phyloP scores from a whole-genome alignment of 768 basidiomycete species.

The Agrocybe chaxingu region DNA sequence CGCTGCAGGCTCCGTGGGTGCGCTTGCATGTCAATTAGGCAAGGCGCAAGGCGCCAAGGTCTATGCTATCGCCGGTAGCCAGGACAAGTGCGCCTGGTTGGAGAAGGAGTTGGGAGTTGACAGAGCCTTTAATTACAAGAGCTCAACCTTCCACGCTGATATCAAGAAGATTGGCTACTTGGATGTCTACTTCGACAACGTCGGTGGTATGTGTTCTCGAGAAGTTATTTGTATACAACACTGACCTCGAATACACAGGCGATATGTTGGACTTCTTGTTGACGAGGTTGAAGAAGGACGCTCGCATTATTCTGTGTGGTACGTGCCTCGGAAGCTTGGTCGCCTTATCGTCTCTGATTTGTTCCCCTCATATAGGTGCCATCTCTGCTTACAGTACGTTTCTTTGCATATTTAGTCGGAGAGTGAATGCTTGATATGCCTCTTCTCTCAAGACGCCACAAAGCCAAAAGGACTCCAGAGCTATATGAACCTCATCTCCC shows the following conservation, averaged over 20 bases:
- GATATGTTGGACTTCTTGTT: conserved; percentile 81
- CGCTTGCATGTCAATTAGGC: conserved; percentile 79
- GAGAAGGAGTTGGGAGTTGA: conserved; percentile 80
- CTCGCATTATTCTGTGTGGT: conserved; percentile 83
- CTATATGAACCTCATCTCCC: conserved; percentile 68
- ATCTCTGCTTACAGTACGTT: conserved; percentile 80
- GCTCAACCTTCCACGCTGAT: conserved; percentile 62
- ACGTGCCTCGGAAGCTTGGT: conserved; percentile 17
- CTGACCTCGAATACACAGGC: conserved; percentile 26
- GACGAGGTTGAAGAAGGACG: conserved; percentile 69
- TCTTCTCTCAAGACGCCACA: conserved; percentile 38
- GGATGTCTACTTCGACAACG: conserved; percentile 87
- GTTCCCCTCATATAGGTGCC: conserved; percentile 46
- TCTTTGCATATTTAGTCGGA: not conserved
- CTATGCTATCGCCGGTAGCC: conserved; percentile 81
- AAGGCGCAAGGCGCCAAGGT: conserved; percentile 79
- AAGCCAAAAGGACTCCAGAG: conserved; percentile 65
- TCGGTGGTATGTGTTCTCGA: conserved; percentile 42
- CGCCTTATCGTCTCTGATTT: not conserved
- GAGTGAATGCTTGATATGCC: not conserved
- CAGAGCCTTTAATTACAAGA: conserved; percentile 86
- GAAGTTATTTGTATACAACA: not conserved
- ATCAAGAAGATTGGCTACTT: conserved; percentile 77
- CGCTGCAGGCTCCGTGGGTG: conserved; percentile 90
- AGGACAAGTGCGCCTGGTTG: conserved; percentile 87